Evolutionary conservation across 192 early-diverging fungal genomes (phyloP).

Genomic region (Coemansia sp.): DNA sequence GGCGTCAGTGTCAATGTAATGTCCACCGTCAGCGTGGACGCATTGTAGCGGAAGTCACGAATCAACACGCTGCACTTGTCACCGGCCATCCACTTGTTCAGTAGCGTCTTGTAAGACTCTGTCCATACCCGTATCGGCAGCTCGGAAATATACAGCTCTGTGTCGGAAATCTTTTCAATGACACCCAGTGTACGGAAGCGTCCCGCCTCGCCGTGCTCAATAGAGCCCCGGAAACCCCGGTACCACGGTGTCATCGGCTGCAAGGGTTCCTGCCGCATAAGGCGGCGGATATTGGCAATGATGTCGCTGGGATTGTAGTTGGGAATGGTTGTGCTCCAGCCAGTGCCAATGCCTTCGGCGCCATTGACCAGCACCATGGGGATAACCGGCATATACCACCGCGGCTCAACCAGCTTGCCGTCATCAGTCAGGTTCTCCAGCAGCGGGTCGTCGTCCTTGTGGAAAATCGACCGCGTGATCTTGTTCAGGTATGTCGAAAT

Average conservation of each 20-base stretch:
- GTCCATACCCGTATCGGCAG: slow-evolving; percentile 89
- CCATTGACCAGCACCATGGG: slow-evolving; percentile 96
- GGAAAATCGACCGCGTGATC: slow-evolving; percentile 75
- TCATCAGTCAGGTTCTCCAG: slow-evolving; percentile 86
- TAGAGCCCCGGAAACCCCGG: slow-evolving; percentile 82
- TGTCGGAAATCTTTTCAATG: slow-evolving; percentile 68
- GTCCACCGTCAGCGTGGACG: slow-evolving; percentile 47
- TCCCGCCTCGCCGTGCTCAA: slow-evolving; percentile 57
- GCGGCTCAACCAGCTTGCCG: slow-evolving; percentile 86
- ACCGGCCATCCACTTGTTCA: slow-evolving; percentile 73
- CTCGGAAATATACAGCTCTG: slow-evolving; percentile 82
- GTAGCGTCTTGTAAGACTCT: slow-evolving; percentile 76
- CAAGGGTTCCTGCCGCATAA: slow-evolving; percentile 74
- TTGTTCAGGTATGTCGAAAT: slow-evolving; percentile 75
- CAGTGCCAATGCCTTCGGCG: slow-evolving; percentile 93
- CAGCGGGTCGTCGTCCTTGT: slow-evolving; percentile 77
- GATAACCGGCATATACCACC: slow-evolving; percentile 90
- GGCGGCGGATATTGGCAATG: slow-evolving; percentile 74
- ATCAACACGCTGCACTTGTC: slow-evolving; percentile 71
- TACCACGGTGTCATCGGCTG: slow-evolving; percentile 89
- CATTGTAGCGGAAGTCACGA: slow-evolving; percentile 59
- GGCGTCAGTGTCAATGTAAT: slow-evolving; percentile 51
- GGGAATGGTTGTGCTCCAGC: slow-evolving; percentile 76
- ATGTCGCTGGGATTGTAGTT: slow-evolving; percentile 89
- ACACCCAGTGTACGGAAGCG: slow-evolving; percentile 69